phyloP scores from a whole-genome alignment of 495 filamentous ascomycete genomes.

The Xylaria sp. region DNA sequence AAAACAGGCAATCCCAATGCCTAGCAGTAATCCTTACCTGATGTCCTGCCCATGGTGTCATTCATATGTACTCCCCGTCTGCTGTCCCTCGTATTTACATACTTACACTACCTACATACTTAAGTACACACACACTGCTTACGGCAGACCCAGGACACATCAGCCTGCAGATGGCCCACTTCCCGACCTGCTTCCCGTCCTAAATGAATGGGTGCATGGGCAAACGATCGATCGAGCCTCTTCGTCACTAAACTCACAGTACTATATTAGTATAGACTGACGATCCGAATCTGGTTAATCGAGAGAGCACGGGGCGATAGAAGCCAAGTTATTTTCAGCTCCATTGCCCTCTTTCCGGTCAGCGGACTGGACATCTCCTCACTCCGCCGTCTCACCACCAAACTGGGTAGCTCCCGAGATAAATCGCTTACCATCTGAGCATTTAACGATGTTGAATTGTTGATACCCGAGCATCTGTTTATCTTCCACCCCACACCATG shows the following conservation, averaged over 20 bases:
- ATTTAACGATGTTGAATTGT: conserved; percentile 6
- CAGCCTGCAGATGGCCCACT: conserved; percentile 19
- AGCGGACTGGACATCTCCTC: not conserved
- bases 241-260: too few relatives aligned
- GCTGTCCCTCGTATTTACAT: not conserved
- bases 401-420: not conserved
- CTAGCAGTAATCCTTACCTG: not conserved
- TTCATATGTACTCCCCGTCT: not conserved
- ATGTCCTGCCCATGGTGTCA: not conserved
- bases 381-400: not conserved
- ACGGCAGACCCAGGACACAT: conserved; percentile 16
- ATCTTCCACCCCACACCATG: conserved; percentile 16
- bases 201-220: not conserved
- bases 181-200: not conserved
- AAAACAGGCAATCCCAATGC: conserved; percentile 19
- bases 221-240: conserved; percentile 8
- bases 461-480: not conserved
- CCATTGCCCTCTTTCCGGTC: not conserved
- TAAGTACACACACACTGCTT: too few relatives aligned
- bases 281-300: not conserved
- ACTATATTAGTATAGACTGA: too few relatives aligned
- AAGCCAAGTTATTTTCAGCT: not conserved
- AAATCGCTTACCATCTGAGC: not conserved
- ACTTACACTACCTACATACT: not conserved
- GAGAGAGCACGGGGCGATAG: not conserved